Conservation (phyloP, 73 alveolate species). For the Paramecium biaurelia region DNA sequence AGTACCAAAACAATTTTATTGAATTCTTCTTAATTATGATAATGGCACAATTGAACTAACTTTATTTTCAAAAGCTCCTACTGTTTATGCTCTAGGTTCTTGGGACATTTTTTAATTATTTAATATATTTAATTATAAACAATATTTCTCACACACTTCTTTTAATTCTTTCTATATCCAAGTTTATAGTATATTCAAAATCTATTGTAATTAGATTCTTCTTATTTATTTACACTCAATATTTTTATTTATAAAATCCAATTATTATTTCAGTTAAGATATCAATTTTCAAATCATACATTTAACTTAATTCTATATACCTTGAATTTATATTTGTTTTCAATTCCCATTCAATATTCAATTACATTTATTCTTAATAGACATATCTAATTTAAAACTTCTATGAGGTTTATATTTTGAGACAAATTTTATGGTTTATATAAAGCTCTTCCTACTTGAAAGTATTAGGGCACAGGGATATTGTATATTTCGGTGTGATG, state of each 20-base stretch:
- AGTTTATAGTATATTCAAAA: neutral
- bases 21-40: neutral
- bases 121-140: neutral
- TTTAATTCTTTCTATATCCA: neutral
- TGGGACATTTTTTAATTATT: neutral
- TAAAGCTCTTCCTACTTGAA: too few species aligned
- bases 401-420: too few species aligned
- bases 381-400: too few species aligned
- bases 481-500: too few species aligned
- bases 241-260: too few species aligned
- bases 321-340: neutral
- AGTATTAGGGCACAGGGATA: too few species aligned
- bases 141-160: neutral
- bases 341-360: too few species aligned
- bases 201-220: neutral
- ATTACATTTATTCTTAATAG: too few species aligned
- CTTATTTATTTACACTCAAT: neutral
- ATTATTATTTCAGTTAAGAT: too few species aligned
- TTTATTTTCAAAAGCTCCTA: neutral
- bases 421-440: too few species aligned
- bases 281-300: too few species aligned
- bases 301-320: too few species aligned
- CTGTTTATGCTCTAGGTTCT: conserved; percentile 18
- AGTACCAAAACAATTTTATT: conserved; percentile 20
- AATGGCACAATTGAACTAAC: neutral